Evolutionary conservation across 495 filamentous ascomycete species (phyloP).

Genomic region (Xylaria longipes): DNA sequence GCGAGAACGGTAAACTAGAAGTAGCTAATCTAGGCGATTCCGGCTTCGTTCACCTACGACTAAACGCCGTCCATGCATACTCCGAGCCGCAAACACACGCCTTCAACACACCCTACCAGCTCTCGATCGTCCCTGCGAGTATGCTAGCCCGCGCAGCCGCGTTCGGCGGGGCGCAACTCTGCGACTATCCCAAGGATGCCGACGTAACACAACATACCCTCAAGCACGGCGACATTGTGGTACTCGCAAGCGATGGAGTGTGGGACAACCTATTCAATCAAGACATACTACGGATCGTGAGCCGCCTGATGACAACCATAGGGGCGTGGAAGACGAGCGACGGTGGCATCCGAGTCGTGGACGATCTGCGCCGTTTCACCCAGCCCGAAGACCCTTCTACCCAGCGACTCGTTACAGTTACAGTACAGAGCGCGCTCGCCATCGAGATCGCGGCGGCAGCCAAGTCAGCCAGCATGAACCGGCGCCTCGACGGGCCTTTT

Average conservation of each 20-base stretch:
- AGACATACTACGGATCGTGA: slow-evolving; percentile 81
- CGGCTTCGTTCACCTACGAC: slow-evolving; percentile 85
- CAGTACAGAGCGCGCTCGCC: slow-evolving; percentile 81
- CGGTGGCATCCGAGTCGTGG: slow-evolving; percentile 63
- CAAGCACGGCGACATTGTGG: slow-evolving; percentile 86
- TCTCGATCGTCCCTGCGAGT: slow-evolving; percentile 82
- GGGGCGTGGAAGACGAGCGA: slow-evolving; percentile 74
- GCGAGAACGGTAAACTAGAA: slow-evolving; percentile 72
- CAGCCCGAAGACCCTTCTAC: slow-evolving; percentile 40
- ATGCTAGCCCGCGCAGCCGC: slow-evolving; percentile 75
- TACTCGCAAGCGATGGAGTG: slow-evolving; percentile 93
- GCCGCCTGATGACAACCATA: slow-evolving; percentile 70
- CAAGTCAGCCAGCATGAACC: slow-evolving; percentile 80
- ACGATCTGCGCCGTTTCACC: slow-evolving; percentile 60
- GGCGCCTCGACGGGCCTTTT: slow-evolving; percentile 85
- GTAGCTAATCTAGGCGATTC: slow-evolving; percentile 97
- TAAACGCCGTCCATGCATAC: slow-evolving; percentile 80
- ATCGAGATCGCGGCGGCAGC: slow-evolving; percentile 78
- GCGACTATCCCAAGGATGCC: slow-evolving; percentile 86
- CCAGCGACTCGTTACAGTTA: slow-evolving; percentile 45
- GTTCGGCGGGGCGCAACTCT: slow-evolving; percentile 81
- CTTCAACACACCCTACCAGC: slow-evolving; percentile 96
- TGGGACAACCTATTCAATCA: slow-evolving; percentile 96
- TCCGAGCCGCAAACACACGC: slow-evolving; percentile 91
- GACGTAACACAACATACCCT: slow-evolving; percentile 74